Percentiles rank a stretch among this genome's conserved stretches.
These are phyloP conservation scores for Miamiensis avidus DNA, from an alignment of 169 alveolate genomes.

Conservation along the genomic window DNA sequence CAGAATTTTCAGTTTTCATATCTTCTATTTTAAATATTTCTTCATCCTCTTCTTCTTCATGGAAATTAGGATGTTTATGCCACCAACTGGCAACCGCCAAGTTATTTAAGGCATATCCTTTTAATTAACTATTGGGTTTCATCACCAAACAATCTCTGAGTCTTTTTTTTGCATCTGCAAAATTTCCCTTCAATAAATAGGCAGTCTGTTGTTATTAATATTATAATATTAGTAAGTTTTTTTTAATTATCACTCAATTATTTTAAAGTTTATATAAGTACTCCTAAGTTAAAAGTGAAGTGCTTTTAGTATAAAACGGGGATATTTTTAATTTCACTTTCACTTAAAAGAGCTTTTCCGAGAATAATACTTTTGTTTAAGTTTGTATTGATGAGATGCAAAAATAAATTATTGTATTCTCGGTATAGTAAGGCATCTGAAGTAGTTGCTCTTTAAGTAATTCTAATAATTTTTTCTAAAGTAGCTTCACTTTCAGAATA, in stretches of 20 bases:
- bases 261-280: not conserved
- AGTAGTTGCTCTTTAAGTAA: conserved; percentile 9
- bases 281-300: conserved; percentile 37
- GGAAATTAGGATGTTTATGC: conserved; percentile 41
- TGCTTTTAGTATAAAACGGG: conserved; percentile 31
- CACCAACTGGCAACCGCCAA: conserved; percentile 50
- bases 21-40: not conserved
- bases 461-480: conserved; percentile 29
- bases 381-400: conserved; percentile 27
- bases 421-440: conserved; percentile 17
- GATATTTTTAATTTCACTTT: conserved; percentile 23
- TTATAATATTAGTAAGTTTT: not conserved
- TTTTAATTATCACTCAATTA: too few species aligned
- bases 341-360: conserved; percentile 47
- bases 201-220: conserved; percentile 36
- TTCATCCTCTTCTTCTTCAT: conserved; percentile 26
- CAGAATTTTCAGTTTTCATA: not conserved
- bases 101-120: conserved; percentile 44
- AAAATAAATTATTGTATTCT: conserved; percentile 34
- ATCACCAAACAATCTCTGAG: conserved; percentile 28
- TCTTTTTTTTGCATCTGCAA: conserved; percentile 38
- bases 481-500: conserved; percentile 35
- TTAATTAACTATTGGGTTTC: conserved; percentile 28
- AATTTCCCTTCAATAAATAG: conserved; percentile 41
- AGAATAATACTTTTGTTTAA: conserved; percentile 38